Evolutionary conservation across 805 yeast species (phyloP), one percentile per base, ranked within the genome.

Genomic region (Zygosaccharomyces bisporus): DNA sequence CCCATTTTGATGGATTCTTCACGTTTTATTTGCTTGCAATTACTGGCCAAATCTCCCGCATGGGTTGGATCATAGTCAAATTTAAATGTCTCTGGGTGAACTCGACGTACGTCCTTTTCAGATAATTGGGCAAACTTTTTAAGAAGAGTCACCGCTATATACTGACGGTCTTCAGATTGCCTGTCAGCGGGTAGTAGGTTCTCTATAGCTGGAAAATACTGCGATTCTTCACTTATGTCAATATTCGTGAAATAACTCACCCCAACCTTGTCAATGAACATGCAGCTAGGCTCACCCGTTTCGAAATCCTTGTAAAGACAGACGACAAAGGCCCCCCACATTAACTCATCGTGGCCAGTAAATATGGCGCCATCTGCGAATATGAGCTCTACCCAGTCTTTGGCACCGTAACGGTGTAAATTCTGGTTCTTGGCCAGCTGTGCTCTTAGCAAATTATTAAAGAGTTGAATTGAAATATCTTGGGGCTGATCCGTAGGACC

Each of bases 11-110:
- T 54, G 0, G 95, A 88, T 0, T 51, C 43, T 14, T 40, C 35
- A 3, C 74, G 69, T 6, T 74, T 70, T 3, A 86, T 66, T 2
- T 82, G 66, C 3, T 56, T 55, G 83, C 90, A 82, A 10, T 67
- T 50, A 24, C 84, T 77, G 0, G 96, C 95, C 20, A 86, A 59
- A 7, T 75, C 74, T 0, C 97, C 98, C 1, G 96, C 96, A 43
- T 76, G 73, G 0, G 91, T 83, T 54, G 87, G 96, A 63, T 91
- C 97, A 77, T 81, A 73, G 60, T 75, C 73, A 50, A 65, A 66
- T 12, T 54, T 43, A 24, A 50, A 36, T 7, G 41, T 34, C 41
- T 17, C 43, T 34, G 19, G 53, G n/a, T 42, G 49, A 3, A 58
- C 27, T 10, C 36, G 41, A 27, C 43, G 39, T 8, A 54, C 21